Base-by-base conservation (phyloP, 2,329 filamentous ascomycete genomes). In the Fusarium secorum region DNA sequence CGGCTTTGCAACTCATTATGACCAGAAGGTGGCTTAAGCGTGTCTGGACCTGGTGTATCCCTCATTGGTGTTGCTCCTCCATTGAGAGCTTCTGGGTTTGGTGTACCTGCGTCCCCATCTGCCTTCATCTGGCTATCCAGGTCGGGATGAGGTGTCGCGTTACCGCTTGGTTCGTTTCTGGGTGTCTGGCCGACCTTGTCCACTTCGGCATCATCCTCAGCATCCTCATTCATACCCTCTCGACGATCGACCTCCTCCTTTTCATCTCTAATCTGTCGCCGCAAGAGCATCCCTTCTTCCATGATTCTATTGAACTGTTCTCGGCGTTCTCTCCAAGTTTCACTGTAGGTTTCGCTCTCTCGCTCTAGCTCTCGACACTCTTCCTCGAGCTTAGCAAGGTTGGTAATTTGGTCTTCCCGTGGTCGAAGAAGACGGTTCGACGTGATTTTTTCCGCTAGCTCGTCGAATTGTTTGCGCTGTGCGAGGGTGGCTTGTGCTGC, bases 241-340 rank as follows among this genome's bases (percentile, higher is more conserved):
- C 94, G 88, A 44, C 93, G 86, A 81, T 97, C 94, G 0, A 96
- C 93, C 81, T 97, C 94, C 79, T 97, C 95, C 82, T 97, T 97
- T 85, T 98, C 95, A 77, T 97, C 95, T 66, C 94, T 90, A 77
- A 98, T 97, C 79, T 97, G 86, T 52, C 93, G 87, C 63, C 95
- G 86, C 79, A 98, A 86, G 70, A 93, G 87, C 88, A 93, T 92
- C n/a, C 94, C 94, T 83, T 98, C 95, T 65, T 95, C 93, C 78
- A 97, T 93, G 76, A 98, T 95, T 60, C 89, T 88, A 63, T 91
- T 93, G 80, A 98, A 97, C 81, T 97, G 94, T 74, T 94, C 92
- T 68, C 92, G 86, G 41, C 95, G 87, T 81, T 97, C 94, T 44
- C 88, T 85, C 95, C 95, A 98, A 1, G 93, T 96, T 71, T 86